Evolutionary conservation across 2,329 filamentous ascomycete genomes (phyloP).

Genomic region (Tolypocladium endophyticum): DNA sequence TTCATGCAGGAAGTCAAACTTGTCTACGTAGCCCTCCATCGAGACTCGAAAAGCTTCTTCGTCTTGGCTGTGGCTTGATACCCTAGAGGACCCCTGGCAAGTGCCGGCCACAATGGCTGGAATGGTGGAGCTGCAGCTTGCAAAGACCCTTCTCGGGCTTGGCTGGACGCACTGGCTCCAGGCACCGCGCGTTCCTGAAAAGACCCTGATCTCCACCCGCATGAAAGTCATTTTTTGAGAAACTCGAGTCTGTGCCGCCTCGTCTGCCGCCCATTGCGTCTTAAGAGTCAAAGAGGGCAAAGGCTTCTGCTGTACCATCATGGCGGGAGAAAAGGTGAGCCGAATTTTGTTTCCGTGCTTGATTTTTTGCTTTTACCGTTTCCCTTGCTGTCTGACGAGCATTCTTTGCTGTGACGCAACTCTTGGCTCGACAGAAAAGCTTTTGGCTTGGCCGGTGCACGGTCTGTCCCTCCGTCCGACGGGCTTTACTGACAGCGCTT

Average conservation of each 20-base stretch:
- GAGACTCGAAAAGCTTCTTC: not conserved
- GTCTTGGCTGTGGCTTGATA: not conserved
- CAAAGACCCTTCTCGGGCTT: not conserved
- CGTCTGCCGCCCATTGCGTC: not conserved
- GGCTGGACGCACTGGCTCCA: not conserved
- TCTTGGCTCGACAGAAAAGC: not conserved
- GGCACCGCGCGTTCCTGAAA: not conserved
- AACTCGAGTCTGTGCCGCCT: not conserved
- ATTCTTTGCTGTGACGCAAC: not conserved
- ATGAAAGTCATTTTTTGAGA: constrained; percentile 1
- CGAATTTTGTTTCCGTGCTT: not conserved
- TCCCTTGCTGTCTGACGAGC: not conserved
- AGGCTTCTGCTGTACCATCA: constrained; percentile 2
- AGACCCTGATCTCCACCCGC: not conserved
- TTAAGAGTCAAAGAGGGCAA: not conserved
- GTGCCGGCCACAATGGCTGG: not conserved
- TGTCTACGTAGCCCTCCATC: too few species aligned
- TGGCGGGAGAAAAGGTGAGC: constrained; percentile 12
- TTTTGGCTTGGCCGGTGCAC: not conserved
- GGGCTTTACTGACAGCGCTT: not conserved
- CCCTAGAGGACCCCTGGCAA: not conserved
- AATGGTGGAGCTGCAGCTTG: not conserved
- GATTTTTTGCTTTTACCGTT: not conserved
- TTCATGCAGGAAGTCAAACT: not conserved
- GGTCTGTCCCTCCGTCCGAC: not conserved